Base-by-base conservation (phyloP, 2,329 filamentous ascomycete species). In the Cladosporium sp. region DNA sequence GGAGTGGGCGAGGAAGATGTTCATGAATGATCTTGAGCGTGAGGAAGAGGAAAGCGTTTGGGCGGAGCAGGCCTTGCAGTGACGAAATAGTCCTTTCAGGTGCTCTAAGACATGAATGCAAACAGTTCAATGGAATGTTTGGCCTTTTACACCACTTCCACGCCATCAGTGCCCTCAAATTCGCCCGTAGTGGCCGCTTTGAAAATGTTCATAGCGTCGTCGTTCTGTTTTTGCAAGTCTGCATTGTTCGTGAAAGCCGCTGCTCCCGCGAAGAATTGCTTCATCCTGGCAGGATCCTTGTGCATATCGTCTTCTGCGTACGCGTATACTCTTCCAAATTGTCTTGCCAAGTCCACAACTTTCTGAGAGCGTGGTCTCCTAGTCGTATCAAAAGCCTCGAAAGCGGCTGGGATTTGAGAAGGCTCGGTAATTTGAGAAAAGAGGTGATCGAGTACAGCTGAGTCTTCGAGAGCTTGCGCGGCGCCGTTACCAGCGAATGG, bases 381-480 rank as follows among this genome's bases (percentile, higher is more conserved):
- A 3, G 63, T 60, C 3, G 49, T 60, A 58, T 72, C 69, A 47
- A 65, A 72, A 14, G 69, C 69, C 36, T 56, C 45, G 17, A 72
- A 66, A 15, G 67, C 65, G 5, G 66, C 61, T 9, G 61, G 60
- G 25, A 69, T 62, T 36, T 67, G 64, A 2, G 50, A 59, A 1
- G 55, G 17, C 6, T 58, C 47, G 1, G 37, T 55, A 22, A 66
- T 61, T 39, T 60, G 59, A 1, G 61, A 64, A 43, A 75, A 67
- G 2, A 75, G 64, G 14, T 66, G 62, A 11, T 68, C 66, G 5
- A 75, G 65, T 7, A 75, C 68, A 0, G 71, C 66, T 1, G 68
- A 69, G 52, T 76, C 73, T 59, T 77, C 75, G 19, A 77, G 67
- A 1, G 73, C 70, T 65, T 74, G 71, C 3, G 70, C 70, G 0